Percentiles rank a stretch among this genome's conserved stretches.
These are phyloP conservation scores for Vitis hybrid DNA, from an alignment of 177 flowering plant species.

Conservation along the genomic window DNA sequence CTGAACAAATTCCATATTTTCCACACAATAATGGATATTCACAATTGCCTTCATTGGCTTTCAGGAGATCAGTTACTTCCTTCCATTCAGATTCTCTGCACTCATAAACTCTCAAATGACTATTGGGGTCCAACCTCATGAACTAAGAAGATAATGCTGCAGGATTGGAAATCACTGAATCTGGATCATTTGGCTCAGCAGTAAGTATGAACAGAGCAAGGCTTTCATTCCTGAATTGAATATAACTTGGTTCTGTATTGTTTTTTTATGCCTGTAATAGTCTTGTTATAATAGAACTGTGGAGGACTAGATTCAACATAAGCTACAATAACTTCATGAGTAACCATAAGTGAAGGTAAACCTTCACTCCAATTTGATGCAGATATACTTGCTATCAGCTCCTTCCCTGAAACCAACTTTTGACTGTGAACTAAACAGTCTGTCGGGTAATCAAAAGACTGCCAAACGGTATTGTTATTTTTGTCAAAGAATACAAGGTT, in stretches of 20 bases:
- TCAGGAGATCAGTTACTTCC: too few species aligned
- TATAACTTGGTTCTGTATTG: too few species aligned
- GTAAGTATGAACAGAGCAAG: too few species aligned
- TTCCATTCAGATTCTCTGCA: too few species aligned
- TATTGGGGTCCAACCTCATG: too few species aligned
- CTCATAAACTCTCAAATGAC: too few species aligned
- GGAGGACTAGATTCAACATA: background rate
- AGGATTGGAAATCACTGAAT: too few species aligned
- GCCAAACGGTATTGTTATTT: background rate
- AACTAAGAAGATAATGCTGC: too few species aligned
- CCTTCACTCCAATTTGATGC: background rate
- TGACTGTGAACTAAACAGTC: slow-evolving; percentile 1
- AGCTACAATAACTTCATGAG: background rate
- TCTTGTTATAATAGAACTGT: background rate
- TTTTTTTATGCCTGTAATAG: too few species aligned
- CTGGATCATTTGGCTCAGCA: too few species aligned
- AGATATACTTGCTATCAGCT: slow-evolving; percentile 1
- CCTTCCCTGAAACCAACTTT: background rate
- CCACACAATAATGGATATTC: slow-evolving; percentile 1
- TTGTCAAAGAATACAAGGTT: background rate
- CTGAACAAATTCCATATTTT: slow-evolving; percentile 6
- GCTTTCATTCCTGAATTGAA: too few species aligned
- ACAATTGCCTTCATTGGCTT: too few species aligned
- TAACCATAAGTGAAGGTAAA: background rate
- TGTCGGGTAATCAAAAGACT: slow-evolving; percentile 12